Percentiles rank a stretch among this genome's conserved stretches.
Conservation (phyloP, 345 rosid species). For the Pugionium dolabratum region DNA sequence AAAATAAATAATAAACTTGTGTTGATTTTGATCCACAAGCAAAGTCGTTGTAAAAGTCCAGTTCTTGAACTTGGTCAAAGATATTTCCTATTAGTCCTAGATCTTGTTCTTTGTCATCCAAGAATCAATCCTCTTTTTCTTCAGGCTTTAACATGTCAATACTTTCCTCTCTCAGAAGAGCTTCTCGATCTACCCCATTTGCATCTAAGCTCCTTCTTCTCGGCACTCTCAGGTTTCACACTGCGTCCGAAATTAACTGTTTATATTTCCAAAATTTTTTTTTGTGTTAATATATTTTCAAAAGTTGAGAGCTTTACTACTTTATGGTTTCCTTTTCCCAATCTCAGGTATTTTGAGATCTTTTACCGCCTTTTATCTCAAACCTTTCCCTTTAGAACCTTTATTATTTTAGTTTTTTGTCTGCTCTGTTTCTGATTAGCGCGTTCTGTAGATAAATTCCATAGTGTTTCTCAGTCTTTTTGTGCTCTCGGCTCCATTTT, state of each 20-base stretch:
- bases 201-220: conserved; percentile 60
- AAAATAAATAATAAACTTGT: background rate
- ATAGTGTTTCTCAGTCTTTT: background rate
- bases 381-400: background rate
- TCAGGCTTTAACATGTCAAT: conserved; percentile 44
- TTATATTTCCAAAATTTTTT: no score
- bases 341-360: background rate
- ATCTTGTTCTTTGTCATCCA: background rate
- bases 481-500: background rate
- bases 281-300: background rate
- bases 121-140: background rate
- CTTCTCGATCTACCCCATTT: conserved; percentile 53
- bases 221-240: conserved; percentile 66
- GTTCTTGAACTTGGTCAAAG: conserved; percentile 26
- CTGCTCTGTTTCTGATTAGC: background rate
- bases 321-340: conserved; percentile 6
- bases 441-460: background rate
- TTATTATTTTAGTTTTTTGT: background rate
- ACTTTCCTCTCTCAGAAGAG: conserved; percentile 59
- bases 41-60: background rate
- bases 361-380: conserved; percentile 1
- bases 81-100: background rate
- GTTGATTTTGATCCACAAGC: background rate
- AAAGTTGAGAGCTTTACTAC: conserved; percentile 1
- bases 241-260: background rate